Conservation (phyloP, 768 basidiomycete species). For the Naganishia onofrii region DNA sequence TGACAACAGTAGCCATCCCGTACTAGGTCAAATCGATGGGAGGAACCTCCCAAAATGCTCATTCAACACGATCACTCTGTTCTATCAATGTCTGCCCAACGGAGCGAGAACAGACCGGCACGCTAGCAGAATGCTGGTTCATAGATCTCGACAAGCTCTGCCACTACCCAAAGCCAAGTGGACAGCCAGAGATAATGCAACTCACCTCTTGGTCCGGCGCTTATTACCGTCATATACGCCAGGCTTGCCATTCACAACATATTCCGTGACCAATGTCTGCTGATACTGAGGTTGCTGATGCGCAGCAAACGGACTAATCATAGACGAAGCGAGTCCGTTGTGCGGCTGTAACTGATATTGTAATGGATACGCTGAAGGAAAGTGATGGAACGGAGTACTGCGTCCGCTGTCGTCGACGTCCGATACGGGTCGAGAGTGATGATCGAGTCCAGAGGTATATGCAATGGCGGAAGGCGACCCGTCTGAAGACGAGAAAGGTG, state of each 20-base stretch:
- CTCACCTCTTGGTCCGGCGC: constrained; percentile 19
- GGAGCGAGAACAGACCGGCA: too few species aligned
- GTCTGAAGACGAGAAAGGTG: constrained; percentile 1
- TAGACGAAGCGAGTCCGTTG: neutral
- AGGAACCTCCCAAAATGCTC: too few species aligned
- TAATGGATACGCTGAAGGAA: neutral
- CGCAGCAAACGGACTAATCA: neutral
- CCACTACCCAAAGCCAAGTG: neutral
- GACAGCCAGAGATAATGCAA: neutral
- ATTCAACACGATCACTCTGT: too few species aligned
- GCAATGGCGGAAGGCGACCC: neutral
- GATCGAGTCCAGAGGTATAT: neutral
- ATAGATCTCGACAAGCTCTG: neutral
- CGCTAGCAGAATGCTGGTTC: too few species aligned
- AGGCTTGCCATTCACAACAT: constrained; percentile 22
- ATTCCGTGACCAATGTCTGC: constrained; percentile 19
- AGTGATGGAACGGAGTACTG: constrained; percentile 1
- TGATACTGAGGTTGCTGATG: constrained; percentile 23
- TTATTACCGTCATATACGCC: constrained; percentile 11
- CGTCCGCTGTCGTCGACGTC: constrained; percentile 3
- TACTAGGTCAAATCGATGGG: too few species aligned
- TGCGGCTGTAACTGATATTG: constrained; percentile 1
- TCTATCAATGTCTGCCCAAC: too few species aligned
- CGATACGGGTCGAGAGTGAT: neutral
- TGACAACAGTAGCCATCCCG: too few species aligned